Conservation (phyloP, 2,329 filamentous ascomycete species). For the Colletotrichum siamense region DNA sequence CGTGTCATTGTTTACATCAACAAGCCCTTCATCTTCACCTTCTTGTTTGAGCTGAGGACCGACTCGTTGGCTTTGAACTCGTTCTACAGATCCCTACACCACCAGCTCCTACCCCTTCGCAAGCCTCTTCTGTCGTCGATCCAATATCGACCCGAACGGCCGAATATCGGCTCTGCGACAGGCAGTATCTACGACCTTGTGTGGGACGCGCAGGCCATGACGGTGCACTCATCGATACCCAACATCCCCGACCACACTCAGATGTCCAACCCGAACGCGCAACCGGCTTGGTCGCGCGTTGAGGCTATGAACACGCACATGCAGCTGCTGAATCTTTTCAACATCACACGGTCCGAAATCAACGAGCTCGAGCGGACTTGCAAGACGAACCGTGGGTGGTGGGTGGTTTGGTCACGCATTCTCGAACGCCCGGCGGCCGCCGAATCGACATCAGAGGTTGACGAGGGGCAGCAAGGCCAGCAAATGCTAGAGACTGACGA, state of each 20-base stretch:
- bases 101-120: slow-evolving; percentile 64
- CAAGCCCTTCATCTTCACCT: slow-evolving; percentile 78
- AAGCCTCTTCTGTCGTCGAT: slow-evolving; percentile 63
- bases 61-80: slow-evolving; percentile 60
- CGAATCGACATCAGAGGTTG: background rate
- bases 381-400: slow-evolving; percentile 72
- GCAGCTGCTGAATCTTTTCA: slow-evolving; percentile 65
- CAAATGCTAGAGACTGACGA: background rate
- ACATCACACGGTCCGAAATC: slow-evolving; percentile 45
- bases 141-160: slow-evolving; percentile 59
- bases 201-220: slow-evolving; percentile 63
- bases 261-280: background rate
- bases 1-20: slow-evolving; percentile 77
- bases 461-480: background rate
- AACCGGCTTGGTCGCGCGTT: slow-evolving; percentile 58
- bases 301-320: slow-evolving; percentile 71
- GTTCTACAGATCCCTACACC: slow-evolving; percentile 65
- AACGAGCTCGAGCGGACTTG: slow-evolving; percentile 64
- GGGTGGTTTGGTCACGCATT: slow-evolving; percentile 71
- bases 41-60: slow-evolving; percentile 71
- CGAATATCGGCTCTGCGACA: slow-evolving; percentile 36
- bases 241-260: slow-evolving; percentile 60
- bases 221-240: slow-evolving; percentile 69
- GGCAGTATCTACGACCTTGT: slow-evolving; percentile 65
- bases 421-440: slow-evolving; percentile 38